Base-by-base conservation (phyloP, 116 monocot genomes). In the Phalaenopsis hybrid region DNA sequence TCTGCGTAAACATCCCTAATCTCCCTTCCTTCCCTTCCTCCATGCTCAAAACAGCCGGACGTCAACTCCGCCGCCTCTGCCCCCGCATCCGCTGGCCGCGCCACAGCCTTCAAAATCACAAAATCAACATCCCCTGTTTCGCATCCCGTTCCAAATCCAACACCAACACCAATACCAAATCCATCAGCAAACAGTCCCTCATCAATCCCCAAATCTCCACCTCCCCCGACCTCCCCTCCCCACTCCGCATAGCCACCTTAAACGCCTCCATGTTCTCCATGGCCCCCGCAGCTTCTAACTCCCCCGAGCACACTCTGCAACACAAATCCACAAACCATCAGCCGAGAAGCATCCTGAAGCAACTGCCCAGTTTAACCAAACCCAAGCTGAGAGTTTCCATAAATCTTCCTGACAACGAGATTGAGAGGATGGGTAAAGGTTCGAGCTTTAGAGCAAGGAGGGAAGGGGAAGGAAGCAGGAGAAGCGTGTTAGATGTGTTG, bases 241-340 rank as follows among this genome's bases (percentile, higher is more conserved):
- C 81, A 11, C 82, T 94, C 57, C 86, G 94, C 9, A 49, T 96
- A 11, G 94, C 94, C 5, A 92, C 96, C 8, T 96, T 96, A 90
- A 94, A 96, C 84, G 96, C 90, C 10, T 91, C 92, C 78, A 87
- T 96, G 91, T 96, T 96, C 85, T 92, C 96, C 75, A 91, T 94
- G 92, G 96, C 96, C 0, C 92, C 94, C 1, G 94, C 86, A 0
- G 88, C 92, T 17, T 81, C 86, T 0, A 50, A 18, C 6, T 18
- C 77, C 33, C 48, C 78, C 50, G 93, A 85, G 73, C 63, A 72
- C 57, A 85, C 86, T 41, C 74, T 89, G 16, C 81, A 89, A 18
- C 74, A 82, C 28, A 88, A 85, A 82, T 15, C 86, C 4, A 58
- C 85, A 2, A 89, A 89, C 57, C 88, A 88, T 58, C 78, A 85